phyloP scores from a whole-genome alignment of 306 rosid species.

The Casuarina cunninghamiana region DNA sequence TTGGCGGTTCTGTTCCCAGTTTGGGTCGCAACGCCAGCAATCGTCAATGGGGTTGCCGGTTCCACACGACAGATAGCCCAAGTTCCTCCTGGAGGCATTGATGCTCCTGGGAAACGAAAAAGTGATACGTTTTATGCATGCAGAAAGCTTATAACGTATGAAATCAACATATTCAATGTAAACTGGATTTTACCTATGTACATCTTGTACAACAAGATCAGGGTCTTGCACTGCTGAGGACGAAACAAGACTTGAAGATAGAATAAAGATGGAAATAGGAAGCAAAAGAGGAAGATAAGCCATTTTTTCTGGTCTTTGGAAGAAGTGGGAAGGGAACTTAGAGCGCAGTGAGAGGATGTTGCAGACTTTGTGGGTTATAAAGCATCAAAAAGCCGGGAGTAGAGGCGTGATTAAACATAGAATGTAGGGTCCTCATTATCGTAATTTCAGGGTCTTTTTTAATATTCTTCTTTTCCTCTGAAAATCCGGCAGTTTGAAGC shows the following conservation, averaged over 20 bases:
- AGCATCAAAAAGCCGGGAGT: conserved; percentile 74
- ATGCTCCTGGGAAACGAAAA: conserved; percentile 53
- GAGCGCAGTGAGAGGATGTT: conserved; percentile 1
- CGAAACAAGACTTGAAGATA: conserved; percentile 30
- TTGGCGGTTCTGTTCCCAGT: conserved; percentile 74
- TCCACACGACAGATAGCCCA: conserved; percentile 71
- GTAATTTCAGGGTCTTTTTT: conserved; percentile 39
- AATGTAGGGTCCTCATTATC: conserved; percentile 38
- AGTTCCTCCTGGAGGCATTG: conserved; percentile 69
- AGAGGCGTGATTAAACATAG: conserved; percentile 75
- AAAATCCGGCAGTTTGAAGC: conserved; percentile 36
- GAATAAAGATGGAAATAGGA: conserved; percentile 31
- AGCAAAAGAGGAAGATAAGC: conserved; percentile 31
- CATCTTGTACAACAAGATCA: conserved; percentile 64
- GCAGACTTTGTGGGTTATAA: conserved; percentile 28
- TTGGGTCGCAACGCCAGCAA: conserved; percentile 80
- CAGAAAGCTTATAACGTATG: not conserved
- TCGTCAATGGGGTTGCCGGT: conserved; percentile 90
- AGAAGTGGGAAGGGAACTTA: conserved; percentile 3
- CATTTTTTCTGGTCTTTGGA: conserved; percentile 34
- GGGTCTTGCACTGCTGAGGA: conserved; percentile 56
- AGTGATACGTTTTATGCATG: conserved; percentile 11
- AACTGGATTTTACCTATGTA: conserved; percentile 49
- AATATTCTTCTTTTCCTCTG: not conserved
- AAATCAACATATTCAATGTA: no score